Evolutionary conservation across 2,329 filamentous ascomycete species (phyloP).

Genomic region (Aureobasidium namibiae): DNA sequence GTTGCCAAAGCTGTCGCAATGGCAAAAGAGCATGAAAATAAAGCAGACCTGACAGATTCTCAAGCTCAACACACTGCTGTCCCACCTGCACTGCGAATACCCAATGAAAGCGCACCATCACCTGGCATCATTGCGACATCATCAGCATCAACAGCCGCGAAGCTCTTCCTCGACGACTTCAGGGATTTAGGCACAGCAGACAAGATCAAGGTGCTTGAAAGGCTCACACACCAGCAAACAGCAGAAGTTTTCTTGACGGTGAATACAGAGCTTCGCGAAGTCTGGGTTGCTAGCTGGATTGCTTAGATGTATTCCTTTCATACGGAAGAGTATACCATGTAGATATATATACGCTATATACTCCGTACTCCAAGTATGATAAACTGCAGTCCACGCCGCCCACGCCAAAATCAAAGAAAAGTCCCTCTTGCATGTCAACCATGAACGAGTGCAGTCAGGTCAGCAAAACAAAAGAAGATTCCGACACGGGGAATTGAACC

Average conservation of each 20-base stretch:
- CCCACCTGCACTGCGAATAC: too few relatives aligned
- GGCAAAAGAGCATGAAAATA: too few relatives aligned
- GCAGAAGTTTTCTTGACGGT: neutral
- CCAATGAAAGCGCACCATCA: neutral
- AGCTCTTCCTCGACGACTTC: neutral
- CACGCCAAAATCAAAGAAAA: too few relatives aligned
- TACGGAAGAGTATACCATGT: too few relatives aligned
- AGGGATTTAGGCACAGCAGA: neutral
- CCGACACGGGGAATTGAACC: neutral
- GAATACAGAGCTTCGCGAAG: neutral
- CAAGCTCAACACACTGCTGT: neutral
- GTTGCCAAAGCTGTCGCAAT: neutral
- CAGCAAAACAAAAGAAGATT: neutral
- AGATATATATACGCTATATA: too few relatives aligned
- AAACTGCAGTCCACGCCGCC: too few relatives aligned
- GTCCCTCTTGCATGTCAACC: too few relatives aligned
- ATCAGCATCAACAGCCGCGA: neutral
- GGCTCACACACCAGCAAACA: neutral
- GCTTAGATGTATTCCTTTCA: too few relatives aligned
- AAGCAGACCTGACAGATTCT: neutral
- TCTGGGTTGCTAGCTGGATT: neutral
- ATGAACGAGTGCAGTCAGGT: too few relatives aligned
- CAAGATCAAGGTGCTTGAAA: neutral
- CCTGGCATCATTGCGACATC: neutral
- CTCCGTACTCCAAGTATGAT: too few relatives aligned